These are phyloP conservation scores for Pleurotus giganteus DNA, from an alignment of 768 basidiomycete species.

Conservation along the genomic window DNA sequence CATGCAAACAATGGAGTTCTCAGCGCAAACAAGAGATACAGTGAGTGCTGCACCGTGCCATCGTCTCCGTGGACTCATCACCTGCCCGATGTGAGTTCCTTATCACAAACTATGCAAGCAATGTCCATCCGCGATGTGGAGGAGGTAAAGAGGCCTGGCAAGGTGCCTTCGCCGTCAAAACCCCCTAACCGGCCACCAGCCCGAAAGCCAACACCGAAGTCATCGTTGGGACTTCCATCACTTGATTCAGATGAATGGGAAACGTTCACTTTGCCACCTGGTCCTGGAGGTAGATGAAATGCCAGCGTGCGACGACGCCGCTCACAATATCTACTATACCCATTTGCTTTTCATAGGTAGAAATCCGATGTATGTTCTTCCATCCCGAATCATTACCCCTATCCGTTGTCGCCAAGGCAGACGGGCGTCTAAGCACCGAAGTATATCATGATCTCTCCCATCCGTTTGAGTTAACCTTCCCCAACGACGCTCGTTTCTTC, in stretches of 20 bases:
- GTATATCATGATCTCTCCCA: not conserved
- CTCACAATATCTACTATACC: not conserved
- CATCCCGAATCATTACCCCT: not conserved
- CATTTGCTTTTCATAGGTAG: no score
- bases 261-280: slow-evolving; percentile 45
- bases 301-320: slow-evolving; percentile 1
- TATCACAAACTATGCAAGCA: slow-evolving; percentile 26
- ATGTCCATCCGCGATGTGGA: slow-evolving; percentile 17
- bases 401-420: not conserved
- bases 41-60: slow-evolving; percentile 38
- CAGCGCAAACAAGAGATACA: slow-evolving; percentile 72
- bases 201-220: slow-evolving; percentile 19
- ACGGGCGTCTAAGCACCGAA: not conserved
- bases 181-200: slow-evolving; percentile 10
- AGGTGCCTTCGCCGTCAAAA: slow-evolving; percentile 3
- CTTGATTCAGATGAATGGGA: slow-evolving; percentile 55
- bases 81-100: slow-evolving; percentile 28
- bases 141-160: slow-evolving; percentile 16
- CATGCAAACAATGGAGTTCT: slow-evolving; percentile 73
- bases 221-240: slow-evolving; percentile 40
- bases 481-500: slow-evolving; percentile 3
- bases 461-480: not conserved
- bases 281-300: slow-evolving; percentile 19
- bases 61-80: slow-evolving; percentile 3
- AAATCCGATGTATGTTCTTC: not conserved